Base-by-base conservation (phyloP, 1,139 yeast species). In the Diutina mesorugosa region DNA sequence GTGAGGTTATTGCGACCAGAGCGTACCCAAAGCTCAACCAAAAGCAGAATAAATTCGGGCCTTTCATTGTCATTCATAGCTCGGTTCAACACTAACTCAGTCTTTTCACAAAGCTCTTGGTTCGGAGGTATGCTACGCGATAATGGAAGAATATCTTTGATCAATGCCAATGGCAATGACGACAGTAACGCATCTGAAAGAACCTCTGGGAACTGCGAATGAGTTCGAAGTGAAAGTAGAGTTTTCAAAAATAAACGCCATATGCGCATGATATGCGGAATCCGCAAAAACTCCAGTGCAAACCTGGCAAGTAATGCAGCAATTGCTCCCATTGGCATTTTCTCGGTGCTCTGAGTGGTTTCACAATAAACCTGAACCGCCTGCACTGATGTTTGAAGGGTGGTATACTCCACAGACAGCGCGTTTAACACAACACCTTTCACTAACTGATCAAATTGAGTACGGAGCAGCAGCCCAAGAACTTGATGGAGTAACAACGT, bases 401-500 rank as follows among this genome's bases (percentile, higher is more conserved):
- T 71, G 12, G 58, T 56, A 3, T 73, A 60, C 58, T 71, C 73
- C 75, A 21, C n/a, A 8, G 53, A 32, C 26, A 38, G 14, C 8
- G 32, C 45, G 6, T 32, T 29, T 26, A 28, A n/a, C 45, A 50
- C 53, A 4, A 50, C 53, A 10, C 35, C 41, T 14, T 10, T n/a
- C 21, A 72, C 64, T 28, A 53, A 16, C 18, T 26, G 46, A 5
- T 53, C 48, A 16, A 53, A 45, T 14, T 53, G 55, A 14, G 48
- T 26, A 5, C n/a, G 16, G 9, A 53, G 32, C 16, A 8, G 41
- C 10, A 45, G 14, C 8, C 66, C 68, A 1, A 78, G 71, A 2
- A 74, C 56, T 59, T 72, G 78, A 8, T 67, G 60, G 38, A 76
- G 63, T 26, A 76, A 59, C 8, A 72, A 60, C 4, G 74, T 64